These are phyloP conservation scores for Moelleriella libera DNA, from an alignment of 2,329 filamentous ascomycete species.

Conservation along the genomic window DNA sequence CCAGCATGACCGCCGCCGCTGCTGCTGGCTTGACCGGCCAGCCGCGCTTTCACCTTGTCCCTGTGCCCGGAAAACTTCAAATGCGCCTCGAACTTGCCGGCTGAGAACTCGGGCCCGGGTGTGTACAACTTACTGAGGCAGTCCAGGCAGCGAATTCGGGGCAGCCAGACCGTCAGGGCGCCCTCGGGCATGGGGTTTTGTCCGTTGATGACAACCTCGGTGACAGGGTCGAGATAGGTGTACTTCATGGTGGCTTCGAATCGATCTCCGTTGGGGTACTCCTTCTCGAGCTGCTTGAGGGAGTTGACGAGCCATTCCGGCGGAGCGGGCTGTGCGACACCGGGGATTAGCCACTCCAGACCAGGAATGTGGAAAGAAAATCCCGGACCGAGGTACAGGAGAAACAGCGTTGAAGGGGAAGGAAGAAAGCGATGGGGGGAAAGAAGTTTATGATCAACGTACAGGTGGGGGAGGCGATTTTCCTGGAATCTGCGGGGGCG, in stretches of 20 bases:
- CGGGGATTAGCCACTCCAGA: too few relatives aligned
- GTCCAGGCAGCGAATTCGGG: slow-evolving; percentile 81
- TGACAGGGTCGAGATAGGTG: slow-evolving; percentile 61
- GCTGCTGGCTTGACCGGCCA: slow-evolving; percentile 11
- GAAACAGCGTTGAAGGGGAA: background rate
- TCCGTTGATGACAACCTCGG: slow-evolving; percentile 47
- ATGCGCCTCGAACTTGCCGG: slow-evolving; percentile 87
- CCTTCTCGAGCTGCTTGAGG: slow-evolving; percentile 54
- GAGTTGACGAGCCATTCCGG: slow-evolving; percentile 74
- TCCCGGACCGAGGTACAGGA: background rate
- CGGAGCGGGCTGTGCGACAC: slow-evolving; percentile 50
- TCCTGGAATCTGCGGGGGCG: slow-evolving; percentile 44
- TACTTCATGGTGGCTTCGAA: slow-evolving; percentile 92
- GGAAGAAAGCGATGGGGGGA: background rate
- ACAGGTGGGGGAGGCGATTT: slow-evolving; percentile 44
- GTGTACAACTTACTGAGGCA: slow-evolving; percentile 93
- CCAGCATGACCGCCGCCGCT: background rate
- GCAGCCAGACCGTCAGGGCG: slow-evolving; percentile 69
- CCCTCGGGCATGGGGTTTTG: slow-evolving; percentile 43
- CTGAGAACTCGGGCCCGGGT: slow-evolving; percentile 69
- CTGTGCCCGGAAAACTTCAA: slow-evolving; percentile 73
- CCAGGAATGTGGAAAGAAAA: background rate
- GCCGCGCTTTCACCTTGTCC: slow-evolving; percentile 41
- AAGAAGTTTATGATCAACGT: slow-evolving; percentile 22
- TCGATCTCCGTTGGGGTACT: slow-evolving; percentile 59